Conservation (phyloP, 768 basidiomycete species). For the Kwoniella mangroviensis region DNA sequence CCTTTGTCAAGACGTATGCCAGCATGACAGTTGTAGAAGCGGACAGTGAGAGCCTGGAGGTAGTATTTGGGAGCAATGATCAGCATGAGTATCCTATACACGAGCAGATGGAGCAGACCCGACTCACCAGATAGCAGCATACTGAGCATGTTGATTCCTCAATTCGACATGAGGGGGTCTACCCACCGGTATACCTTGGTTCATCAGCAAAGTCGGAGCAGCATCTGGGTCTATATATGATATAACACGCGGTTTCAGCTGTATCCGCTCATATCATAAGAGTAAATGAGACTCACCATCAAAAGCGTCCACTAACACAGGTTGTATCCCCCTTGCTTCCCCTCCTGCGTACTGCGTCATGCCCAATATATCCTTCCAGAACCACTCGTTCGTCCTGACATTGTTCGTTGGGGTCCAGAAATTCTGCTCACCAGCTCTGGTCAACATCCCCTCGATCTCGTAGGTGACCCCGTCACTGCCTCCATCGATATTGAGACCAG, state of each 20-base stretch:
- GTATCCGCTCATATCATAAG: no score
- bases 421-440: slow-evolving; percentile 67
- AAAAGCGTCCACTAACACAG: slow-evolving; percentile 87
- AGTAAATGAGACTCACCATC: slow-evolving; percentile 65
- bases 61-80: not conserved
- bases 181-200: slow-evolving; percentile 82
- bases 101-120: not conserved
- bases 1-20: slow-evolving; percentile 40
- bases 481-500: slow-evolving; percentile 28
- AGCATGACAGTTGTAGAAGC: slow-evolving; percentile 79
- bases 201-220: slow-evolving; percentile 46
- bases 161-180: slow-evolving; percentile 80
- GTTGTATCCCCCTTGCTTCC: slow-evolving; percentile 72
- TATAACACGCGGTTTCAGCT: not conserved
- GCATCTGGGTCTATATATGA: slow-evolving; percentile 68
- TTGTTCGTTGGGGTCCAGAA: slow-evolving; percentile 90
- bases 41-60: slow-evolving; percentile 81
- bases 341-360: slow-evolving; percentile 83
- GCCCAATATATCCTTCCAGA: slow-evolving; percentile 81
- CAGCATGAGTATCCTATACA: slow-evolving; percentile 14
- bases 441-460: slow-evolving; percentile 82
- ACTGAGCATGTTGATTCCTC: slow-evolving; percentile 90
- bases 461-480: slow-evolving; percentile 63
- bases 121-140: slow-evolving; percentile 88
- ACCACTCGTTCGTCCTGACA: slow-evolving; percentile 80